Evolutionary conservation across 768 basidiomycete genomes (phyloP).

Genomic region (Trametes coccinea): DNA sequence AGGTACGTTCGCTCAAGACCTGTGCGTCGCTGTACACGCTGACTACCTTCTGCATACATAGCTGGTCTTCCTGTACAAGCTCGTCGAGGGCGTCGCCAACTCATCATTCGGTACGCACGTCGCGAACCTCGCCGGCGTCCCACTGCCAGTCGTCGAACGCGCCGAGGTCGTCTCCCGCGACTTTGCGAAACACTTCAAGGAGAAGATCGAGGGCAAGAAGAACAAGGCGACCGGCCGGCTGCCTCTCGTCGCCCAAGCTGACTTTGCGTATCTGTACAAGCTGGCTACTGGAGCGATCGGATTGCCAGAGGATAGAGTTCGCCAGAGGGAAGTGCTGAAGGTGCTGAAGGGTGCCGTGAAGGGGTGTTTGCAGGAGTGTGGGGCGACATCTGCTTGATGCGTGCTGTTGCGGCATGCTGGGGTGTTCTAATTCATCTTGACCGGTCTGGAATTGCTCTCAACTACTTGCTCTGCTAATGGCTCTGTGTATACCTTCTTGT

Average conservation of each 20-base stretch:
- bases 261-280: constrained; percentile 79
- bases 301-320: constrained; percentile 55
- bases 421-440: not conserved
- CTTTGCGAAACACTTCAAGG: constrained; percentile 87
- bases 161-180: constrained; percentile 86
- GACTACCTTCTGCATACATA: constrained; percentile 32
- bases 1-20: constrained; percentile 47
- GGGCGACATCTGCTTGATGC: not conserved
- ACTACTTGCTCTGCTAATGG: constrained; percentile 15
- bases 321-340: constrained; percentile 52
- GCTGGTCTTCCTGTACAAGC: constrained; percentile 95
- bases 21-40: not conserved
- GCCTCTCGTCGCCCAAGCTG: constrained; percentile 83
- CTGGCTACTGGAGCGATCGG: constrained; percentile 54
- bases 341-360: constrained; percentile 50
- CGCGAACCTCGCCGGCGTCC: constrained; percentile 92
- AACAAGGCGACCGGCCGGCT: constrained; percentile 55
- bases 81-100: constrained; percentile 82
- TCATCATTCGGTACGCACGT: constrained; percentile 95
- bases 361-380: constrained; percentile 26
- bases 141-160: constrained; percentile 78
- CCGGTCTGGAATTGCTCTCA: constrained; percentile 3
- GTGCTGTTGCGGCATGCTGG: not conserved
- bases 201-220: constrained; percentile 68
- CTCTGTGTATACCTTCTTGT: constrained; percentile 16